These are phyloP conservation scores for Herpotrichia juniperi DNA, from an alignment of 2,329 filamentous ascomycete species.

Conservation along the genomic window DNA sequence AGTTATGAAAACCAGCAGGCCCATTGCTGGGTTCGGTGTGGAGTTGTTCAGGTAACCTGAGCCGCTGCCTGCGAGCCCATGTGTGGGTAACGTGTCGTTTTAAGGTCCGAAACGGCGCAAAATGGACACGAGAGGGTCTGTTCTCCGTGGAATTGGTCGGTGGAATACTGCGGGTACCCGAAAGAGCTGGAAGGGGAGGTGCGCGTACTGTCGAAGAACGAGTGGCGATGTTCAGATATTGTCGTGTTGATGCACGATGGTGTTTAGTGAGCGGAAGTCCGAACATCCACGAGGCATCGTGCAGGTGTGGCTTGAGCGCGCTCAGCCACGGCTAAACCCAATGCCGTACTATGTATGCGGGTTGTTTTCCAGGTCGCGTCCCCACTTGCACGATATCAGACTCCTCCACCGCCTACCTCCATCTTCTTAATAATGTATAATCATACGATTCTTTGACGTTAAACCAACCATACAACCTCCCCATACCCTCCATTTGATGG, in stretches of 20 bases:
- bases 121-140: background rate
- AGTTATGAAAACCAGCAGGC: conserved; percentile 51
- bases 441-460: conserved; percentile 24
- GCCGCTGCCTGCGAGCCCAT: background rate
- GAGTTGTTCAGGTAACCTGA: background rate
- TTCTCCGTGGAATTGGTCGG: background rate
- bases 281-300: too few species aligned
- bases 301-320: background rate
- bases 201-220: background rate
- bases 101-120: background rate
- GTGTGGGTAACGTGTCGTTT: background rate
- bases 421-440: conserved; percentile 36
- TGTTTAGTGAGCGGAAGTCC: too few species aligned
- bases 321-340: background rate
- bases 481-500: conserved; percentile 26
- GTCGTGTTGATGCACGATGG: too few species aligned
- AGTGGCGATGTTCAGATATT: background rate
- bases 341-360: conserved; percentile 31
- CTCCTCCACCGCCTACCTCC: conserved; percentile 2
- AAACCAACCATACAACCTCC: background rate
- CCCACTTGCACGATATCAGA: background rate
- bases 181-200: background rate
- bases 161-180: too few species aligned
- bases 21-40: conserved; percentile 6
- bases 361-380: conserved; percentile 13